These are phyloP conservation scores for Gonapodya prolifera DNA, from an alignment of 192 early-diverging fungal genomes.

Conservation along the genomic window DNA sequence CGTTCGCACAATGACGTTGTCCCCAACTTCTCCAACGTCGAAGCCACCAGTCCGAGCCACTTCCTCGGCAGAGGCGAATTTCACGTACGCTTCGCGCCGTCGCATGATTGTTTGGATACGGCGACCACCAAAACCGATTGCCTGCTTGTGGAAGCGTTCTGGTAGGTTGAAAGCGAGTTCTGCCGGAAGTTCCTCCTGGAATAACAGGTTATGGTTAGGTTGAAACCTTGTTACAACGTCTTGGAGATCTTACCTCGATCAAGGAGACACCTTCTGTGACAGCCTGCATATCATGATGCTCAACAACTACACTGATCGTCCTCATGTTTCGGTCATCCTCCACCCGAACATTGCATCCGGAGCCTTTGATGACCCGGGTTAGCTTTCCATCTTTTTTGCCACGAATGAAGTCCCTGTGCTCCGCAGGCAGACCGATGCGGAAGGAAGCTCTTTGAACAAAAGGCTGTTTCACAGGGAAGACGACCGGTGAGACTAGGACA, in stretches of 20 bases:
- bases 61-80: slow-evolving; percentile 63
- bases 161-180: slow-evolving; percentile 75
- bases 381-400: slow-evolving; percentile 85
- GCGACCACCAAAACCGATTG: slow-evolving; percentile 76
- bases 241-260: slow-evolving; percentile 26
- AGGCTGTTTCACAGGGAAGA: slow-evolving; percentile 34
- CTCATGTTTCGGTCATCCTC: slow-evolving; percentile 52
- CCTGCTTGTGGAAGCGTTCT: slow-evolving; percentile 70
- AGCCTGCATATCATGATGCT: slow-evolving; percentile 30
- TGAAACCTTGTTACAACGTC: too few species aligned
- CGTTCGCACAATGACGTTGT: slow-evolving; percentile 8
- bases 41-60: not conserved
- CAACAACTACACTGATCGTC: slow-evolving; percentile 69
- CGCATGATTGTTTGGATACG: slow-evolving; percentile 86
- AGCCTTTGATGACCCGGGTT: slow-evolving; percentile 67
- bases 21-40: slow-evolving; percentile 3
- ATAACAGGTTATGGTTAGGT: too few species aligned
- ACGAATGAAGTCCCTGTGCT: slow-evolving; percentile 74
- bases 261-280: slow-evolving; percentile 55
- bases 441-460: slow-evolving; percentile 33
- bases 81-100: slow-evolving; percentile 73
- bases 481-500: slow-evolving; percentile 15
- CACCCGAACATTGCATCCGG: slow-evolving; percentile 57
- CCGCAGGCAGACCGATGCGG: slow-evolving; percentile 56
- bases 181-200: slow-evolving; percentile 68